Conservation (phyloP, 371 early-diverging fungal genomes). For the Chytridiales sp. region DNA sequence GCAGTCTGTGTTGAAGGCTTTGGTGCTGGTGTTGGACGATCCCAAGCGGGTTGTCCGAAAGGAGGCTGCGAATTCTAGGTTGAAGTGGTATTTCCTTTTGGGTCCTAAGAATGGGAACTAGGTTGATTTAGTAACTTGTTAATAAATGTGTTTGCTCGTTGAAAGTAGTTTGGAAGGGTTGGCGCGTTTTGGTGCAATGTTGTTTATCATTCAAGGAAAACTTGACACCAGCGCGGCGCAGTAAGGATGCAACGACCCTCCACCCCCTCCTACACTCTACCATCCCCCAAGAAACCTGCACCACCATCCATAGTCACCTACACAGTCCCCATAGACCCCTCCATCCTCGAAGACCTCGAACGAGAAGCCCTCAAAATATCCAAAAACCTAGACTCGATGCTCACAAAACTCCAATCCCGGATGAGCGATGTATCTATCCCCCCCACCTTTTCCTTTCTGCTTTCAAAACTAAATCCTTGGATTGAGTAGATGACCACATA, state of each 20-base stretch:
- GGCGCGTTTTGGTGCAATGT: no score
- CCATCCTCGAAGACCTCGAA: slow-evolving; percentile 34
- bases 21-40: slow-evolving; percentile 75
- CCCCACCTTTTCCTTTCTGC: background rate
- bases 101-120: slow-evolving; percentile 26
- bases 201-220: no score
- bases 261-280: no score
- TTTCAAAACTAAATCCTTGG: background rate
- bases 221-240: no score
- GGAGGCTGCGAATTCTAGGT: slow-evolving; percentile 83
- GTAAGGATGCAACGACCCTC: no score
- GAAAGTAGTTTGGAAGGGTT: no score
- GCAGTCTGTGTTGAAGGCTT: slow-evolving; percentile 57
- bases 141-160: no score
- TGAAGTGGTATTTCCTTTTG: slow-evolving; percentile 71
- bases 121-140: no score
- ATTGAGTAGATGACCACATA: slow-evolving; percentile 23
- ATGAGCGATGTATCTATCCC: slow-evolving; percentile 22
- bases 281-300: background rate
- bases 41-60: slow-evolving; percentile 82
- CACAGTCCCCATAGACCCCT: slow-evolving; percentile 37
- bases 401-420: slow-evolving; percentile 3
- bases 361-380: slow-evolving; percentile 17
- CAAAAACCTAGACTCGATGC: slow-evolving; percentile 7
- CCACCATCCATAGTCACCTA: slow-evolving; percentile 13